Evolutionary conservation across 768 basidiomycete genomes (phyloP).

Genomic region (Trametes coccinea): DNA sequence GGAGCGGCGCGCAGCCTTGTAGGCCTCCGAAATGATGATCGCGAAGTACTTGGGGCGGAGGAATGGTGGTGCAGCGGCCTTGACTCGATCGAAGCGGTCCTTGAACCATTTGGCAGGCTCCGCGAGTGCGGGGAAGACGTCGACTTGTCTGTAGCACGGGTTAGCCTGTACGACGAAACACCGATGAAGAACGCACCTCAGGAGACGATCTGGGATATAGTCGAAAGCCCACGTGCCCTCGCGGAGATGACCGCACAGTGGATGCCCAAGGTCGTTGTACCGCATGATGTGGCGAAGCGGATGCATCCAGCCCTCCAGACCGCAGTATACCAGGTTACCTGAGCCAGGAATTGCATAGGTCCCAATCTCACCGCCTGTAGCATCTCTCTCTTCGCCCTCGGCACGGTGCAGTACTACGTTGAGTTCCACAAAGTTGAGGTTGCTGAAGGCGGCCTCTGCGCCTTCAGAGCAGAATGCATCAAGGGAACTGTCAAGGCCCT

Average conservation of each 20-base stretch:
- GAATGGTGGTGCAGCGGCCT: constrained; percentile 73
- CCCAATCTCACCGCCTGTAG: constrained; percentile 78
- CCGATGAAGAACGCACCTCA: constrained; percentile 52
- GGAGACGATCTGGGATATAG: constrained; percentile 73
- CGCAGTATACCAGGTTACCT: constrained; percentile 85
- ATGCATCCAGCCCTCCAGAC: constrained; percentile 97
- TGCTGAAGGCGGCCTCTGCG: constrained; percentile 69
- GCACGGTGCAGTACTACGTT: constrained; percentile 86
- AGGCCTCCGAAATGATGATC: constrained; percentile 84
- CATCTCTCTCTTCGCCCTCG: constrained; percentile 91
- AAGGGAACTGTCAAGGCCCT: constrained; percentile 67
- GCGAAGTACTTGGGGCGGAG: constrained; percentile 97
- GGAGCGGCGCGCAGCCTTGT: constrained; percentile 83
- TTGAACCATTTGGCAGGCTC: constrained; percentile 82
- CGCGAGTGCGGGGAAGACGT: constrained; percentile 64
- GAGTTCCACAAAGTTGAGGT: constrained; percentile 81
- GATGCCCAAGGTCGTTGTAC: constrained; percentile 91
- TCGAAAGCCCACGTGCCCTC: constrained; percentile 92
- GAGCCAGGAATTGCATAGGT: constrained; percentile 77
- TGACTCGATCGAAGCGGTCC: constrained; percentile 83
- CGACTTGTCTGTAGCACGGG: constrained; percentile 49
- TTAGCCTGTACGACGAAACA: constrained; percentile 7
- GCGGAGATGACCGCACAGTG: constrained; percentile 84
- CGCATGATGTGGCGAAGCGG: constrained; percentile 80
- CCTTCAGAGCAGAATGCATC: constrained; percentile 73